A percentile compares a stretch with the other conserved stretches of the same genome.
Conservation (phyloP, 352 stramenopile species). For the Pythium phragmitis region DNA sequence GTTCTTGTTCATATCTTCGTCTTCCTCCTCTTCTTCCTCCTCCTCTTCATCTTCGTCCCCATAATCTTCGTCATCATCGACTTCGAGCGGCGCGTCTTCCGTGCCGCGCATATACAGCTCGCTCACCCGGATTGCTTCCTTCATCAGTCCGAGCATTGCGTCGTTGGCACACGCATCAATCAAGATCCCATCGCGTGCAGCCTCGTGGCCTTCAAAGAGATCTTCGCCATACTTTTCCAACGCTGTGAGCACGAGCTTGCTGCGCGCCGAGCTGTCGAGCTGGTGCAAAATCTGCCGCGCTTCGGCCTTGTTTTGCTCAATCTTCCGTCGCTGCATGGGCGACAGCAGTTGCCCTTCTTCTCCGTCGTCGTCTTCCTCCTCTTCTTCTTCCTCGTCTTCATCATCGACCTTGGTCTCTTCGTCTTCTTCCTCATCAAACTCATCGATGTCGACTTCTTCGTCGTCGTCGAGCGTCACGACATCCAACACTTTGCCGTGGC, state of each 20-base stretch:
- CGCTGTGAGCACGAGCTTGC: conserved; percentile 54
- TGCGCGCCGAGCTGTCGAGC: conserved; percentile 52
- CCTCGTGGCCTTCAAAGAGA: conserved; percentile 60
- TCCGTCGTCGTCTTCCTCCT: conserved; percentile 25
- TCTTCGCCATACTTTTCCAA: conserved; percentile 71
- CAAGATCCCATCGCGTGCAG: conserved; percentile 55
- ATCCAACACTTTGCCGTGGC: conserved; percentile 12
- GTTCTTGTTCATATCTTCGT: conserved; percentile 26
- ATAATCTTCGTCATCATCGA: conserved; percentile 57
- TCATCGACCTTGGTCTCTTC: conserved; percentile 24
- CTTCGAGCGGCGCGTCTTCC: conserved; percentile 47
- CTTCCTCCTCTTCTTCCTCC: background rate
- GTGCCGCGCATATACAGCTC: conserved; percentile 51
- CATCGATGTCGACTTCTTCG: conserved; percentile 29
- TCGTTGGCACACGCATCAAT: conserved; percentile 62
- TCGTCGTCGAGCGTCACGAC: conserved; percentile 21
- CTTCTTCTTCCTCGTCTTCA: conserved; percentile 40
- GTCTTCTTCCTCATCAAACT: conserved; percentile 33
- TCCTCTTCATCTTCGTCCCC: conserved; percentile 38
- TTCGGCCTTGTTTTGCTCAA: conserved; percentile 53
- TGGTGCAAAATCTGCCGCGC: conserved; percentile 46
- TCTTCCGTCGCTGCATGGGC: conserved; percentile 27
- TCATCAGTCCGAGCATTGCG: conserved; percentile 50
- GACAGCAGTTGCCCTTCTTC: conserved; percentile 31
- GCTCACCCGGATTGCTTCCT: conserved; percentile 51